Percentiles rank a stretch among this genome's conserved stretches.
Conservation (phyloP, 208 protist species). For the Leishmania mexicana region DNA sequence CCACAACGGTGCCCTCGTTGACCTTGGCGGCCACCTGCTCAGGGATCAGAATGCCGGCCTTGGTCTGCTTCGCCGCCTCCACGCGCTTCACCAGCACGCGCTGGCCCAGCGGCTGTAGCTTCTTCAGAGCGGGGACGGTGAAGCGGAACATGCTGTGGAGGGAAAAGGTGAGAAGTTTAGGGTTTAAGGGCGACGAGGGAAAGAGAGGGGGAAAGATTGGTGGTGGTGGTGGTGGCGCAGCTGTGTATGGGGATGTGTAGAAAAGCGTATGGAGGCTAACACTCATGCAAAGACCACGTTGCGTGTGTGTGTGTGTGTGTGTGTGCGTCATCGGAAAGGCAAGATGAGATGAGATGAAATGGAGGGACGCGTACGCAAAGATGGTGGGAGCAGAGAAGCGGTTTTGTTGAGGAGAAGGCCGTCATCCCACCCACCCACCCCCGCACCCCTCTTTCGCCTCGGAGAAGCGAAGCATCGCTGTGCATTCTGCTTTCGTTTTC, state of each 20-base stretch:
- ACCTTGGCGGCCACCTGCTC: slow-evolving; percentile 92
- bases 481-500: neutral
- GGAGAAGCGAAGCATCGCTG: neutral
- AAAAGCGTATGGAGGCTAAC: neutral
- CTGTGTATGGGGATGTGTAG: neutral
- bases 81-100: slow-evolving; percentile 90
- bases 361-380: neutral
- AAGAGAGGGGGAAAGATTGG: neutral
- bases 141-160: slow-evolving; percentile 71
- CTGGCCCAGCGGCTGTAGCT: slow-evolving; percentile 89
- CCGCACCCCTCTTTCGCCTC: neutral
- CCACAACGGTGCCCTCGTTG: slow-evolving; percentile 92
- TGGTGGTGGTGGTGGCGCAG: too few species aligned
- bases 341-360: neutral
- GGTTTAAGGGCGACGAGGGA: too few species aligned
- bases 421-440: neutral
- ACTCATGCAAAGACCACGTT: neutral
- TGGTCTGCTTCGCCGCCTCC: slow-evolving; percentile 90
- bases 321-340: slow-evolving; percentile 6
- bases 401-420: neutral
- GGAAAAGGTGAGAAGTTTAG: neutral
- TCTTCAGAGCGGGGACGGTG: slow-evolving; percentile 76
- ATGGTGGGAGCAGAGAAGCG: neutral
- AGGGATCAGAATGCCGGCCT: slow-evolving; percentile 93
- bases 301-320: neutral